Evolutionary conservation across 148 eudicot genomes (phyloP).

Genomic region (Silene conica): DNA sequence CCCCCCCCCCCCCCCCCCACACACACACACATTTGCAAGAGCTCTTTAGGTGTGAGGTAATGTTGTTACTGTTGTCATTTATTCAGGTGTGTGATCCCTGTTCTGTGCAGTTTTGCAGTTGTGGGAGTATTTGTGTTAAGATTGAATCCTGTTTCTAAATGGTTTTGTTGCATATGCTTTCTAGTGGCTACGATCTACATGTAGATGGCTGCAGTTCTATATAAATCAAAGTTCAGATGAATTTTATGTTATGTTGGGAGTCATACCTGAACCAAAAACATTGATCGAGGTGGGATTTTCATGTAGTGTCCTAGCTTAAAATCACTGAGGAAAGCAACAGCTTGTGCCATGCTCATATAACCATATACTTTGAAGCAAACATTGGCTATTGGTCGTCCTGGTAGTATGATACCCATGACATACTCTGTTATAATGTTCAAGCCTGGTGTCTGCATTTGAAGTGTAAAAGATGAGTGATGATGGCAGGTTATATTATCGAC

Average conservation of each 20-base stretch:
- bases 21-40: no score
- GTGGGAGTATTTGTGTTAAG: not conserved
- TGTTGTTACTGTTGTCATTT: not conserved
- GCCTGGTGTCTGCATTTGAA: conserved; percentile 84
- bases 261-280: conserved; percentile 96
- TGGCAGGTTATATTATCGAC: not conserved
- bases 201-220: not conserved
- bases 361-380: conserved; percentile 94
- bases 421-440: conserved; percentile 93
- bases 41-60: no score
- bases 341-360: conserved; percentile 99
- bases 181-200: not conserved
- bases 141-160: not conserved
- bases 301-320: conserved; percentile 99
- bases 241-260: conserved; percentile 10
- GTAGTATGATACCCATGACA: conserved; percentile 82
- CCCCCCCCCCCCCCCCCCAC: no score
- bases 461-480: conserved; percentile 14
- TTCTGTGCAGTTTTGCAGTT: not conserved
- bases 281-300: conserved; percentile 99
- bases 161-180: not conserved
- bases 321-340: conserved; percentile 88
- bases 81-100: not conserved
- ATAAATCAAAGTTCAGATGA: not conserved
- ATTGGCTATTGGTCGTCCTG: conserved; percentile 95